Evolutionary conservation across 768 basidiomycete species (phyloP).

Genomic region (Suillus subluteus): DNA sequence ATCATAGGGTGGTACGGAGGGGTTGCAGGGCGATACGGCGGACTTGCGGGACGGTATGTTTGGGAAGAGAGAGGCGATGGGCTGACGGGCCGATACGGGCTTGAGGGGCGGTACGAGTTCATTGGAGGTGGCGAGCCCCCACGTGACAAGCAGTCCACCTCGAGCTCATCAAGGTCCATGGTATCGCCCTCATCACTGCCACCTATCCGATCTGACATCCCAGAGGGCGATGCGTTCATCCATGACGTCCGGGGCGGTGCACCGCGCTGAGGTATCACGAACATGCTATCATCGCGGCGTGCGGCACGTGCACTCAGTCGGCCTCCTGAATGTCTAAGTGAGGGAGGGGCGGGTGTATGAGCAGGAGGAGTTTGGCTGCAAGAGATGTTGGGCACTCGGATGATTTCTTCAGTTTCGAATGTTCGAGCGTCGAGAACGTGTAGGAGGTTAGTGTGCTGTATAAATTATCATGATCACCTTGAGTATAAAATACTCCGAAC

Average conservation of each 20-base stretch:
- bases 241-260: conserved; percentile 22
- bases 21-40: conserved; percentile 15
- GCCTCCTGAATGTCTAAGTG: conserved; percentile 18
- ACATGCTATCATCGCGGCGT: conserved; percentile 26
- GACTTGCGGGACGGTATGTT: neutral
- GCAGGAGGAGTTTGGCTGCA: conserved; percentile 15
- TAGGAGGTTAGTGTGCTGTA: conserved; percentile 77
- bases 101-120: neutral
- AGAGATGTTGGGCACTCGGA: conserved; percentile 38
- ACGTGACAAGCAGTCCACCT: conserved; percentile 57
- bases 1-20: conserved; percentile 13
- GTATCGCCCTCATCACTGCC: conserved; percentile 43
- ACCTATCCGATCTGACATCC: conserved; percentile 26
- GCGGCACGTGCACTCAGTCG: conserved; percentile 43
- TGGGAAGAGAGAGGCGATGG: conserved; percentile 26
- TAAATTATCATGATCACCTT: conserved; percentile 16
- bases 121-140: conserved; percentile 47
- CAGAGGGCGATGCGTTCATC: conserved; percentile 17
- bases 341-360: conserved; percentile 16
- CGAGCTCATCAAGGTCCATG: conserved; percentile 53
- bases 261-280: neutral
- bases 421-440: conserved; percentile 89
- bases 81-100: conserved; percentile 28
- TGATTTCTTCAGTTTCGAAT: conserved; percentile 75
- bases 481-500: neutral